Evolutionary conservation across 495 filamentous ascomycete species (phyloP).

Genomic region (Podospora anserina): DNA sequence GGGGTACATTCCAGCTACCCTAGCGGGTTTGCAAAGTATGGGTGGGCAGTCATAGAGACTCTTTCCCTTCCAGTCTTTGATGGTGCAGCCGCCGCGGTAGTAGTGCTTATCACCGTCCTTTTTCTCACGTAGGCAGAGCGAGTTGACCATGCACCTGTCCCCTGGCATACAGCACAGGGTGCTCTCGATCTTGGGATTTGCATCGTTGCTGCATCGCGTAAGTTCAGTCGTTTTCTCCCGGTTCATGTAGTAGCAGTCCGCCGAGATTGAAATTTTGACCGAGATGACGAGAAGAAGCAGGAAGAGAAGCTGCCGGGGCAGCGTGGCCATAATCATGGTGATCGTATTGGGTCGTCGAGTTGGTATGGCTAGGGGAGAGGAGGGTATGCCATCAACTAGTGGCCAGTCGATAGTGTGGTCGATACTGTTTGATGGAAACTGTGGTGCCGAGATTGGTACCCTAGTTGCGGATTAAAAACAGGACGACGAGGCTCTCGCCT

Average conservation of each 20-base stretch:
- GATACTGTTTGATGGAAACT: neutral
- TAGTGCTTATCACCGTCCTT: neutral
- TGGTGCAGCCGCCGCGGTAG: conserved; percentile 21
- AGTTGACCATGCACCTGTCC: conserved; percentile 14
- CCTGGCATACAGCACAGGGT: conserved; percentile 13
- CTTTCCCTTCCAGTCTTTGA: neutral
- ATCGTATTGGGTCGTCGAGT: neutral
- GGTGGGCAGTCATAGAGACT: neutral
- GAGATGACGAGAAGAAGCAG: neutral
- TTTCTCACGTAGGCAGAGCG: conserved; percentile 2
- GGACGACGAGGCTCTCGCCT: too few relatives aligned
- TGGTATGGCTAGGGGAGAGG: too few relatives aligned
- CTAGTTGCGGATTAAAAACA: too few relatives aligned
- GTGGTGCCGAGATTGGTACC: too few relatives aligned
- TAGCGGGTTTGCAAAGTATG: neutral
- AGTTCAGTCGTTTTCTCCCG: conserved; percentile 4
- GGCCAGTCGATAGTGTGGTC: too few relatives aligned
- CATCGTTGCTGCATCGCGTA: neutral
- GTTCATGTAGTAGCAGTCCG: neutral
- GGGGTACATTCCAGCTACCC: neutral
- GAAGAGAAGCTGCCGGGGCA: neutral
- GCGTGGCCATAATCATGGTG: neutral
- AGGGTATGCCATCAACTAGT: too few relatives aligned
- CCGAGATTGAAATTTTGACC: neutral
- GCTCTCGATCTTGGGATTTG: neutral